Percentiles rank a stretch among this genome's conserved stretches.
phyloP scores from a whole-genome alignment of 345 rosid species.

The Carallia pectinifolia region DNA sequence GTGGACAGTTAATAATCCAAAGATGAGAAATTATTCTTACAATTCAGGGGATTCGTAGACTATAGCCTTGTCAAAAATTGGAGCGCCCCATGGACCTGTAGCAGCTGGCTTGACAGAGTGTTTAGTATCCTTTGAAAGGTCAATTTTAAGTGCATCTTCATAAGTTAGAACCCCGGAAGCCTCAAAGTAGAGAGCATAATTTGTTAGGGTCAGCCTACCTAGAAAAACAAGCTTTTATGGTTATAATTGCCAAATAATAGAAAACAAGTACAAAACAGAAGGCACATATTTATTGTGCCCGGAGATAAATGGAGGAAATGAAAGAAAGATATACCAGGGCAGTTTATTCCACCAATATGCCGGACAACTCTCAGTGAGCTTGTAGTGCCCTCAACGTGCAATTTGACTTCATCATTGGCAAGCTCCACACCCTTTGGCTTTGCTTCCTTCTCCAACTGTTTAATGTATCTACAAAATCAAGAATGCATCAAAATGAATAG shows the following conservation, averaged over 20 bases:
- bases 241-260: conserved; percentile 1
- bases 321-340: conserved; percentile 54
- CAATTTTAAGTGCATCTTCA: conserved; percentile 81
- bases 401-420: conserved; percentile 75
- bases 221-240: conserved; percentile 15
- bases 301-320: no score
- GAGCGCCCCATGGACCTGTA: conserved; percentile 98
- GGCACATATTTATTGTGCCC: no score
- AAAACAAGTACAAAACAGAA: background rate
- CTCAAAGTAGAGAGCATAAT: conserved; percentile 62
- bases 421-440: conserved; percentile 68
- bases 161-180: conserved; percentile 54
- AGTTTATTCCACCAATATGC: conserved; percentile 79
- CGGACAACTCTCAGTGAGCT: conserved; percentile 76
- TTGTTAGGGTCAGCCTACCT: conserved; percentile 92
- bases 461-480: conserved; percentile 52
- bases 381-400: conserved; percentile 86
- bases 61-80: conserved; percentile 91
- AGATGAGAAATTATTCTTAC: conserved; percentile 25
- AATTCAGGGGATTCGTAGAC: conserved; percentile 61
- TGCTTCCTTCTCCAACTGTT: conserved; percentile 68
- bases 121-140: conserved; percentile 53
- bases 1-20: no score
- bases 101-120: conserved; percentile 59
- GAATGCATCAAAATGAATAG: background rate